Evolutionary conservation across 441 rosid species (phyloP).

Genomic region (Gossypium trilobum): DNA sequence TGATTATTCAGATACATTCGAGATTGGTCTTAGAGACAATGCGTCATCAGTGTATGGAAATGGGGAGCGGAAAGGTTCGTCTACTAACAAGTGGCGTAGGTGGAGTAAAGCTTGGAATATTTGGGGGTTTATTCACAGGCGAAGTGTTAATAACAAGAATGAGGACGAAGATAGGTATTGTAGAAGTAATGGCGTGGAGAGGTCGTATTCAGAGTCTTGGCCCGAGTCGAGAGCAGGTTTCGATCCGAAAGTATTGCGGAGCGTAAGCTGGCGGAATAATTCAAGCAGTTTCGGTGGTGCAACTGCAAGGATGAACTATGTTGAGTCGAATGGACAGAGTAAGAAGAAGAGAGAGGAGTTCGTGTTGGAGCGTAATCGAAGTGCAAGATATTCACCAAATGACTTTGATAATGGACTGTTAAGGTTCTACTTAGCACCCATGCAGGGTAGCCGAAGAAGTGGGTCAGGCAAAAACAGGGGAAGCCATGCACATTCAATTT

Average conservation of each 20-base stretch:
- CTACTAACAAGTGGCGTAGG: slow-evolving; percentile 65
- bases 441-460: slow-evolving; percentile 62
- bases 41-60: slow-evolving; percentile 34
- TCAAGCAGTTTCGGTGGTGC: slow-evolving; percentile 41
- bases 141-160: slow-evolving; percentile 58
- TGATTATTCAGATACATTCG: slow-evolving; percentile 53
- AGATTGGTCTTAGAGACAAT: slow-evolving; percentile 47
- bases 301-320: slow-evolving; percentile 37
- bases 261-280: slow-evolving; percentile 88
- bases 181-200: slow-evolving; percentile 64
- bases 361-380: slow-evolving; percentile 67
- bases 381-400: slow-evolving; percentile 79
- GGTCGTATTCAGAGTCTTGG: slow-evolving; percentile 92
- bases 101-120: slow-evolving; percentile 90
- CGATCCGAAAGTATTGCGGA: slow-evolving; percentile 64
- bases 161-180: slow-evolving; percentile 77
- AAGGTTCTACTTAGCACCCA: slow-evolving; percentile 66
- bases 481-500: slow-evolving; percentile 75
- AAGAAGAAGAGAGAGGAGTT: slow-evolving; percentile 60
- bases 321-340: slow-evolving; percentile 40
- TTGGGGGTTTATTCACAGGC: slow-evolving; percentile 67
- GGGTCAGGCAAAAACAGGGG: slow-evolving; percentile 56
- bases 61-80: slow-evolving; percentile 47
- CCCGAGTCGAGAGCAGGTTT: slow-evolving; percentile 53
- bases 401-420: slow-evolving; percentile 64